phyloP scores from a whole-genome alignment of 768 basidiomycete species.

The Leccinum boreale region DNA sequence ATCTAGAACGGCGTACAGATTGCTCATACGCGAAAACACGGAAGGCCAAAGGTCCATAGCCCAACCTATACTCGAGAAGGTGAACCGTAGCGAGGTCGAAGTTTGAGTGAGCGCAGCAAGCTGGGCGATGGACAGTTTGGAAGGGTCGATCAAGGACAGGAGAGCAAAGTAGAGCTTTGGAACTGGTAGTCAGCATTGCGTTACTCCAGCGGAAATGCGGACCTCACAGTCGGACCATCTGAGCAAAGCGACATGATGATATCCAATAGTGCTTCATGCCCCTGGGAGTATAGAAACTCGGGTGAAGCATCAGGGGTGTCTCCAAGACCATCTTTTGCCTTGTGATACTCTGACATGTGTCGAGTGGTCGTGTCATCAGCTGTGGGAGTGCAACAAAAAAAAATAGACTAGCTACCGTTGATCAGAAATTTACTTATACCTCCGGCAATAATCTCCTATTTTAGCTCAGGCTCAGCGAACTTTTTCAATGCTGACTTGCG shows the following conservation, averaged over 20 bases:
- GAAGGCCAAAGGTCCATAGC: constrained; percentile 6
- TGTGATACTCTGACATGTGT: constrained; percentile 19
- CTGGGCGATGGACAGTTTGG: constrained; percentile 27
- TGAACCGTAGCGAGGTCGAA: constrained; percentile 18
- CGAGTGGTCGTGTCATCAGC: neutral
- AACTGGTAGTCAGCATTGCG: neutral
- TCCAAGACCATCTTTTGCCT: constrained; percentile 18
- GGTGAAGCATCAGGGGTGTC: constrained; percentile 9
- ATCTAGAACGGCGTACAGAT: constrained; percentile 21
- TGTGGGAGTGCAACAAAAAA: too few relatives aligned
- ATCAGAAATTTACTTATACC: constrained; percentile 12
- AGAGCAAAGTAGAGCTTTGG: constrained; percentile 26
- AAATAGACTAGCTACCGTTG: constrained; percentile 9
- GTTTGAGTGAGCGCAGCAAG: constrained; percentile 31
- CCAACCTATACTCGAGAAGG: constrained; percentile 17
- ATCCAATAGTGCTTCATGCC: neutral
- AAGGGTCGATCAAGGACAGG: constrained; percentile 24
- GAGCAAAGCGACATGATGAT: constrained; percentile 9
- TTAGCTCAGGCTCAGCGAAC: constrained; percentile 8
- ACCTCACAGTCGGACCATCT: constrained; percentile 19
- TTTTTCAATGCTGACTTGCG: constrained; percentile 20
- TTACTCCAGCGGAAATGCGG: neutral
- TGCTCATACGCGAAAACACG: constrained; percentile 19
- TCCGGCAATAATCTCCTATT: constrained; percentile 22
- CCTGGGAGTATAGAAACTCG: constrained; percentile 11